Evolutionary conservation across 23 red algal genomes (phyloP).

Genomic region (Chondrus crispus): DNA sequence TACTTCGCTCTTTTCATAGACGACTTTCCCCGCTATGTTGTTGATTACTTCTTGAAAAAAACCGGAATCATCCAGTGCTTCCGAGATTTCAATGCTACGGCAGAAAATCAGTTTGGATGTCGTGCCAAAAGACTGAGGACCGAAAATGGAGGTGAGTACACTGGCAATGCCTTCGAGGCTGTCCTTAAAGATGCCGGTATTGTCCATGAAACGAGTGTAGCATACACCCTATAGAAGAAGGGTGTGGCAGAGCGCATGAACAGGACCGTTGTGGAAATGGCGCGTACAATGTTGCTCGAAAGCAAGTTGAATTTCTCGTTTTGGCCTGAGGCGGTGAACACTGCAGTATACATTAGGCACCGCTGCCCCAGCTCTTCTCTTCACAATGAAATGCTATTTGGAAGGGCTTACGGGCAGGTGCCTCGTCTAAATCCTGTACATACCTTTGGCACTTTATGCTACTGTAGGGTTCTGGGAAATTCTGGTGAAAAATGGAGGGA

Average conservation of each 20-base stretch:
- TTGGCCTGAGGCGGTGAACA: neutral
- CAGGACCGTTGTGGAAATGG: neutral
- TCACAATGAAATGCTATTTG: neutral
- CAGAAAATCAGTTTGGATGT: neutral
- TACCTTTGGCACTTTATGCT: neutral
- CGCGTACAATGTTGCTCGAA: neutral
- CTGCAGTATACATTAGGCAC: neutral
- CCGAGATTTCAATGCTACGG: neutral
- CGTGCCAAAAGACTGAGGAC: neutral
- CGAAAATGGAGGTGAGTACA: neutral
- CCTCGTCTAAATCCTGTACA: neutral
- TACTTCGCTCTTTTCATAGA: neutral
- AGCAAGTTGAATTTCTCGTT: neutral
- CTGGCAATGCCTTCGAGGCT: neutral
- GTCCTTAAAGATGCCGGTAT: neutral
- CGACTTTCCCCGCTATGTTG: neutral
- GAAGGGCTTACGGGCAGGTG: no score
- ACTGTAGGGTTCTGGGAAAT: neutral
- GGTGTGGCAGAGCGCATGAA: neutral
- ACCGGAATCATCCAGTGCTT: neutral
- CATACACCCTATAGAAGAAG: conserved; percentile 28
- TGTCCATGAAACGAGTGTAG: neutral
- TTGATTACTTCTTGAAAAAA: neutral
- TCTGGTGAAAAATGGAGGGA: neutral
- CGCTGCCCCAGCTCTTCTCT: neutral